Percentiles rank a stretch among this genome's conserved stretches.
These are phyloP conservation scores for Nissolia schottii DNA, from an alignment of 306 rosid genomes.

Conservation along the genomic window DNA sequence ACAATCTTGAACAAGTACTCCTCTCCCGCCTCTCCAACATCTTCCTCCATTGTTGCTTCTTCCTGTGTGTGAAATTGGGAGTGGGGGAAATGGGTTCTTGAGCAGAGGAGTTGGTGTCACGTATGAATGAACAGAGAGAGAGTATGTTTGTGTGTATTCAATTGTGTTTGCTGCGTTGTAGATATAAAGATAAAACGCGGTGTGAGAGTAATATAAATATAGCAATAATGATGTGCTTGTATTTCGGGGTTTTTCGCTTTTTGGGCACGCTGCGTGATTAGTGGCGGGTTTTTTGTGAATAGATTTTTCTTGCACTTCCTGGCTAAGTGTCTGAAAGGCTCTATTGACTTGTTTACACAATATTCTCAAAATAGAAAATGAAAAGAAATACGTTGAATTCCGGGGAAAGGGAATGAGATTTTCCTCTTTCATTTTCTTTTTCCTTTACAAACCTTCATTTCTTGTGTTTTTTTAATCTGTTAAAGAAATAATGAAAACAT, in stretches of 20 bases:
- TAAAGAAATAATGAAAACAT: no score
- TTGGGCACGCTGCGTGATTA: constrained; percentile 25
- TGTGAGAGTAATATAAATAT: neutral
- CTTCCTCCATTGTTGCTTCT: constrained; percentile 36
- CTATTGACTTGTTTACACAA: neutral
- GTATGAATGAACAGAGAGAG: neutral
- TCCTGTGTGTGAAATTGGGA: neutral
- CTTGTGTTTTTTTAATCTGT: no score
- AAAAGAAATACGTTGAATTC: no score
- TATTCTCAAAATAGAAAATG: neutral
- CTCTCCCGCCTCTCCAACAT: constrained; percentile 43
- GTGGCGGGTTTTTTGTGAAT: constrained; percentile 24
- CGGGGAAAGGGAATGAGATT: no score
- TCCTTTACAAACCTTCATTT: no score
- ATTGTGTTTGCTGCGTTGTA: neutral
- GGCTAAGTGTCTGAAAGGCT: neutral
- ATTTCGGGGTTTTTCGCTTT: neutral
- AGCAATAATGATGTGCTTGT: neutral
- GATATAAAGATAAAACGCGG: constrained; percentile 9
- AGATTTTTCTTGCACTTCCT: neutral
- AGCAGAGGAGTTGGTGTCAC: constrained; percentile 6
- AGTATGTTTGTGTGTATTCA: neutral
- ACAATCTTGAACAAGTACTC: constrained; percentile 89
- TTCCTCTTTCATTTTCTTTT: no score
- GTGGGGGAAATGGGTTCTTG: neutral